Conservation (phyloP, 2,329 filamentous ascomycete genomes). For the Venturia effusa region DNA sequence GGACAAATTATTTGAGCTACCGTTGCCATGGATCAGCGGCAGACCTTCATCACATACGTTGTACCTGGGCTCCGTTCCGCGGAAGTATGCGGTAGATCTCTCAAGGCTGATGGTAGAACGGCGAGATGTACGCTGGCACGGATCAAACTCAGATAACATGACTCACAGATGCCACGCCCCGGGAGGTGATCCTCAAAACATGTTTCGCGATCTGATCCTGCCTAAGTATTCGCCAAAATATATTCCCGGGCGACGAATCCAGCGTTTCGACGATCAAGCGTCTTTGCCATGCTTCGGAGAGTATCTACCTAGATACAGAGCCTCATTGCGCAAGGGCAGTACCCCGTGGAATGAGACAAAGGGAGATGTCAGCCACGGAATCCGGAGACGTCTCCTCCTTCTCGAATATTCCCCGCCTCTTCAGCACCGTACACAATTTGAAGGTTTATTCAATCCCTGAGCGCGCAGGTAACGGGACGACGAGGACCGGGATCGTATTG, state of each 20-base stretch:
- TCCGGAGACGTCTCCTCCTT: not conserved
- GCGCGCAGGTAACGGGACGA: not conserved
- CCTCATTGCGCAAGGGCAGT: not conserved
- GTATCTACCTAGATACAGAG: not conserved
- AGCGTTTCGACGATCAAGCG: not conserved
- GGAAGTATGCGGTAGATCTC: not conserved
- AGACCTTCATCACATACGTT: no score
- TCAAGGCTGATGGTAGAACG: not conserved
- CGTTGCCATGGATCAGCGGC: no score
- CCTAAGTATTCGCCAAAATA: not conserved
- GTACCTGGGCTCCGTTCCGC: not conserved
- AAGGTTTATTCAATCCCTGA: not conserved
- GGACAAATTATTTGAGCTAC: no score
- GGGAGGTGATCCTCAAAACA: not conserved
- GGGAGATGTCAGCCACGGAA: not conserved
- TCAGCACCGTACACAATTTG: not conserved
- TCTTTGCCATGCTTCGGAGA: not conserved
- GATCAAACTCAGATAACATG: not conserved
- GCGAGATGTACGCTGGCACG: not conserved
- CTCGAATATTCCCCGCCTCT: not conserved
- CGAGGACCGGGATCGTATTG: not conserved
- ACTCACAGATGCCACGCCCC: not conserved
- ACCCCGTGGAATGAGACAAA: not conserved
- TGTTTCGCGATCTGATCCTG: not conserved
- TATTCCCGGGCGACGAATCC: not conserved